Conservation (phyloP, 805 yeast genomes). For the Yueomyces sp. region DNA sequence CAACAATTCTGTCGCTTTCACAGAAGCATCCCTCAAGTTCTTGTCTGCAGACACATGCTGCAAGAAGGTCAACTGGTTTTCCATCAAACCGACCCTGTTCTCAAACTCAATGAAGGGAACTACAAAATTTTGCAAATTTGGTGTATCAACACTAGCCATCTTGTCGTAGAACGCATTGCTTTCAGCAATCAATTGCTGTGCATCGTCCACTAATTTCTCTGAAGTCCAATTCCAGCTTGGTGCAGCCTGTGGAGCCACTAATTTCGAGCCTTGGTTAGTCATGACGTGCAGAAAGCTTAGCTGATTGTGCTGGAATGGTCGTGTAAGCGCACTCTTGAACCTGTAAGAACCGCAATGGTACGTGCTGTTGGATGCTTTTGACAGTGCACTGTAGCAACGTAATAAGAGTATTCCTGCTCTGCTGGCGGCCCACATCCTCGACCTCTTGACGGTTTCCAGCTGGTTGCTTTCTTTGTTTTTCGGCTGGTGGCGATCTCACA, state of each 20-base stretch:
- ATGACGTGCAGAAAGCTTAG: conserved; percentile 1
- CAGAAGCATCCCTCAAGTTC: conserved; percentile 59
- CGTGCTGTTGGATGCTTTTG: not conserved
- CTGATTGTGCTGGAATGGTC: not conserved
- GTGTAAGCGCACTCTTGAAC: not conserved
- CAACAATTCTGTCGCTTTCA: conserved; percentile 44
- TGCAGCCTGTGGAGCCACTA: conserved; percentile 20
- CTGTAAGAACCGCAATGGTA: not conserved
- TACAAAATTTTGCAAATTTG: conserved; percentile 45
- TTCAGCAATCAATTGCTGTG: conserved; percentile 32
- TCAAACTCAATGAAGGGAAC: conserved; percentile 38
- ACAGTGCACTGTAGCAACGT: not conserved
- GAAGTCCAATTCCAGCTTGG: conserved; percentile 54
- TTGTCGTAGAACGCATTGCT: conserved; percentile 37
- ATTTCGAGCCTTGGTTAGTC: not conserved
- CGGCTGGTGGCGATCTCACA: too few relatives aligned
- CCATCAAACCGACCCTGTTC: conserved; percentile 32
- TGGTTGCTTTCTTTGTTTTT: too few relatives aligned
- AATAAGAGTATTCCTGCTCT: not conserved
- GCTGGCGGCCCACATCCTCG: not conserved
- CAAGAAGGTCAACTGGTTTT: conserved; percentile 48
- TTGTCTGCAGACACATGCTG: conserved; percentile 58
- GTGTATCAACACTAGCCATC: conserved; percentile 35
- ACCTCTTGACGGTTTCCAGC: not conserved
- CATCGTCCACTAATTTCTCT: conserved; percentile 29